Evolutionary conservation across 192 early-diverging fungal genomes (phyloP), one percentile per base, ranked within the genome.

Genomic region (Coemansia sp.): DNA sequence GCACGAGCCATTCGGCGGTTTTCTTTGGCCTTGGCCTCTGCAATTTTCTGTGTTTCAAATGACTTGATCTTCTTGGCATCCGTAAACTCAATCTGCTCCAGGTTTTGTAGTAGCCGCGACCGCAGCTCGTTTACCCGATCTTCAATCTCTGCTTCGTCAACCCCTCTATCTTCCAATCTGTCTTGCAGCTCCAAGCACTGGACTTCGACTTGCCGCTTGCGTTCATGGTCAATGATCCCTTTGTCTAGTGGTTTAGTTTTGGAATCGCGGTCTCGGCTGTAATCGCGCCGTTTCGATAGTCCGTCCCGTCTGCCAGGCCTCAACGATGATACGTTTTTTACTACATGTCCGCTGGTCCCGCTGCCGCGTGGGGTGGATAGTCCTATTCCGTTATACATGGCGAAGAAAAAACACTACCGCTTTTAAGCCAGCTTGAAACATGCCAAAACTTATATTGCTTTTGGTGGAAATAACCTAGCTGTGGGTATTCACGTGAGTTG

Each of bases 271-370:
- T 92, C 93, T 51, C 83, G 42, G 51, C 56, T 53, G 15, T 40
- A 26, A 32, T 39, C 17, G 16, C 40, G 32, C n/a, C 39, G 45
- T 11, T 49, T 50, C 0, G 26, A 5, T 3, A 11, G 39, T 43
- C 64, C 52, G 14, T 53, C 57, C 56, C 92, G 88, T 28, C 90
- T 85, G 30, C 83, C 80, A 5, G 83, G 66, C 52, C 81, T 77
- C 31, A 97, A 69, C 20, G 78, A 65, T 11, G 93, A 91, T 45
- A 89, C 71, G 76, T 94, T 98, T 28, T 90, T 87, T 39, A 93
- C 90, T 6, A 98, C 90, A 69, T 93, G 94, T 48, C 96, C 96
- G 64, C 97, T 98, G 7, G 96, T 98, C 32, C 96, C 96, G 43
- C 81, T 89, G 12, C 90, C 90, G 45, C 90, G 85, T 16, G 88